Evolutionary conservation across 345 rosid genomes (phyloP).

Genomic region (Camelina sativa): DNA sequence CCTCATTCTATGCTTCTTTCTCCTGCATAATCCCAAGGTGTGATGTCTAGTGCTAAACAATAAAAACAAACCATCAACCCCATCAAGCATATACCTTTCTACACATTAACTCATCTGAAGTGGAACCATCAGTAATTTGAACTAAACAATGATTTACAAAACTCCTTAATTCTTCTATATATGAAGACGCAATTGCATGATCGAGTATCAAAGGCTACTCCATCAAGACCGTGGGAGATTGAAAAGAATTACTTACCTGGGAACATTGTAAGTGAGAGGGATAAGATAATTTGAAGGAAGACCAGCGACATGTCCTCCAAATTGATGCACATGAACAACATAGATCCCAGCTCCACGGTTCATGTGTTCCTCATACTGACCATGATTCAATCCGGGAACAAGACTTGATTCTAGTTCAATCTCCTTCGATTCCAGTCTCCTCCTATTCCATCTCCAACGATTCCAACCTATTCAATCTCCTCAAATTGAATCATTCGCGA

Average conservation of each 20-base stretch:
- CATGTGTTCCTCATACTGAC: no score
- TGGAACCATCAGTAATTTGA: not conserved
- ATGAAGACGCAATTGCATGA: not conserved
- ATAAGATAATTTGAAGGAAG: slow-evolving; percentile 73
- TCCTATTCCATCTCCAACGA: no score
- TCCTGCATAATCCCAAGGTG: no score
- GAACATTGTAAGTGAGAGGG: slow-evolving; percentile 87
- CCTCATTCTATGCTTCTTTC: no score
- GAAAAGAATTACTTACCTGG: slow-evolving; percentile 65
- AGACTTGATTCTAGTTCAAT: no score
- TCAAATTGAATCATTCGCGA: no score
- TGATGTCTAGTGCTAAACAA: slow-evolving; percentile 41
- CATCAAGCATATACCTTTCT: not conserved
- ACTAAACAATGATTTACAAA: slow-evolving; percentile 12
- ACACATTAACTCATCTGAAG: not conserved
- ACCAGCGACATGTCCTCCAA: slow-evolving; percentile 63
- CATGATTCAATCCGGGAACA: no score
- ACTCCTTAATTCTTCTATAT: not conserved
- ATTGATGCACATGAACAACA: slow-evolving; percentile 41
- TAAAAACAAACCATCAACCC: slow-evolving; percentile 1
- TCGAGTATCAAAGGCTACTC: slow-evolving; percentile 2
- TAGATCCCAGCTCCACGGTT: no score
- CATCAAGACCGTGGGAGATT: not conserved
- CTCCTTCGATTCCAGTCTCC: no score
- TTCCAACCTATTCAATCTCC: no score